Conservation (phyloP, 2,329 filamentous ascomycete genomes). For the Paecilomyces dactylethromorphus region DNA sequence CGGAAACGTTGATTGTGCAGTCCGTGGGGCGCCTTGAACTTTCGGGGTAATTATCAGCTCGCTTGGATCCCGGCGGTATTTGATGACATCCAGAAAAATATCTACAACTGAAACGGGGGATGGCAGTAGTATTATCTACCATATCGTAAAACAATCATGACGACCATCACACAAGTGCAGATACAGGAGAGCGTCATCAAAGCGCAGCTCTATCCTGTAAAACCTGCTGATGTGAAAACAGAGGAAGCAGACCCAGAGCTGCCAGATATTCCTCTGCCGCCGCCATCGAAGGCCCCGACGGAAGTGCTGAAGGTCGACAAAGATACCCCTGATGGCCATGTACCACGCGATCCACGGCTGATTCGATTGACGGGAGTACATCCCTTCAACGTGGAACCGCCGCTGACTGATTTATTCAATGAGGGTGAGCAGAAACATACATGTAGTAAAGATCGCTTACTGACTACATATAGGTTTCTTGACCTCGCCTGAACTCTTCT, state of each 20-base stretch:
- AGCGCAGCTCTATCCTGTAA: constrained; percentile 10
- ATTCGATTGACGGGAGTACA: constrained; percentile 84
- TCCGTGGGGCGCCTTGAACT: neutral
- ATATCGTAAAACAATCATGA: constrained; percentile 12
- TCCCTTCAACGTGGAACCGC: constrained; percentile 86
- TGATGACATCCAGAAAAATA: neutral
- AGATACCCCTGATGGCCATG: constrained; percentile 76
- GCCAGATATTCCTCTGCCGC: constrained; percentile 60
- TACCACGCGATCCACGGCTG: constrained; percentile 70
- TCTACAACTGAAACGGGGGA: neutral
- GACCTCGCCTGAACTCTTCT: constrained; percentile 81
- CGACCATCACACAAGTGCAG: constrained; percentile 17
- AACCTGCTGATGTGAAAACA: constrained; percentile 16
- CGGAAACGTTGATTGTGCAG: neutral
- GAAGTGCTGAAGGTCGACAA: constrained; percentile 67
- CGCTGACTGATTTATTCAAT: constrained; percentile 69
- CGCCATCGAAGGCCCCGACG: constrained; percentile 50
- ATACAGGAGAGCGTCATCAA: constrained; percentile 9
- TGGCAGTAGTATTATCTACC: neutral
- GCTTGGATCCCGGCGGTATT: neutral
- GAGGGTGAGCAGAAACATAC: constrained; percentile 30
- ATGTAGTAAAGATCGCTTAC: neutral
- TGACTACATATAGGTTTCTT: constrained; percentile 59
- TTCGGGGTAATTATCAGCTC: neutral
- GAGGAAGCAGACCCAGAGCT: constrained; percentile 16